These are phyloP conservation scores for Alternaria conjuncta DNA, from an alignment of 2,329 filamentous ascomycete genomes.

Conservation along the genomic window DNA sequence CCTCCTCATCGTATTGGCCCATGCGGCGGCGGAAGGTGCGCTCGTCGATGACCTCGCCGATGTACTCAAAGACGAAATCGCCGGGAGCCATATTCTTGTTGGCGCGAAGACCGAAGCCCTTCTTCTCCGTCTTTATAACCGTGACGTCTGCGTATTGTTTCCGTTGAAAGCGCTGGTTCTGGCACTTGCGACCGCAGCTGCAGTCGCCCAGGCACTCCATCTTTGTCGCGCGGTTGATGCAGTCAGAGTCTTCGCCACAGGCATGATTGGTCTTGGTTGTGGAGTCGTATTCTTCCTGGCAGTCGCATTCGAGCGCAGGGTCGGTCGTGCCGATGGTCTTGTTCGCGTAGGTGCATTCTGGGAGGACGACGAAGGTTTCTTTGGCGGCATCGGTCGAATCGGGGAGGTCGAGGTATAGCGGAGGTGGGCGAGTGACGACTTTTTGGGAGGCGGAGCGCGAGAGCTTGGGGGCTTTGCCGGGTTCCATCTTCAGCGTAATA, in stretches of 20 bases:
- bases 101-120: slow-evolving; percentile 89
- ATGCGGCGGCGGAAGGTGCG: slow-evolving; percentile 86
- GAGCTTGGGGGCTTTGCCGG: slow-evolving; percentile 70
- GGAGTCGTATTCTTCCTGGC: slow-evolving; percentile 81
- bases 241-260: slow-evolving; percentile 95
- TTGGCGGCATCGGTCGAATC: slow-evolving; percentile 80
- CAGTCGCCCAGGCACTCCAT: slow-evolving; percentile 93
- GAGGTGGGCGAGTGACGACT: slow-evolving; percentile 65
- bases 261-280: slow-evolving; percentile 71
- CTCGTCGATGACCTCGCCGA: slow-evolving; percentile 97
- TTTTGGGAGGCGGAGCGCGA: slow-evolving; percentile 78
- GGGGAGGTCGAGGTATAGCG: slow-evolving; percentile 75
- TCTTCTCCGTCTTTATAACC: slow-evolving; percentile 98
- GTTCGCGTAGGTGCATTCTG: slow-evolving; percentile 87
- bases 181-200: slow-evolving; percentile 84
- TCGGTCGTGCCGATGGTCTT: slow-evolving; percentile 92
- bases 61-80: slow-evolving; percentile 97
- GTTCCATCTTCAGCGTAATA: slow-evolving; percentile 68
- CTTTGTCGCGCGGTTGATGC: slow-evolving; percentile 97
- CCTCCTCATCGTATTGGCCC: slow-evolving; percentile 91
- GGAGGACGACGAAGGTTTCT: slow-evolving; percentile 78
- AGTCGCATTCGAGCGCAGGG: slow-evolving; percentile 94
- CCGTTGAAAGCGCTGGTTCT: slow-evolving; percentile 93
- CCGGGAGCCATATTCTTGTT: slow-evolving; percentile 78
- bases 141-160: slow-evolving; percentile 89